These are phyloP conservation scores for Climacium dendroides DNA, from an alignment of 225 moss, liverwort and hornwort species.

Conservation along the genomic window DNA sequence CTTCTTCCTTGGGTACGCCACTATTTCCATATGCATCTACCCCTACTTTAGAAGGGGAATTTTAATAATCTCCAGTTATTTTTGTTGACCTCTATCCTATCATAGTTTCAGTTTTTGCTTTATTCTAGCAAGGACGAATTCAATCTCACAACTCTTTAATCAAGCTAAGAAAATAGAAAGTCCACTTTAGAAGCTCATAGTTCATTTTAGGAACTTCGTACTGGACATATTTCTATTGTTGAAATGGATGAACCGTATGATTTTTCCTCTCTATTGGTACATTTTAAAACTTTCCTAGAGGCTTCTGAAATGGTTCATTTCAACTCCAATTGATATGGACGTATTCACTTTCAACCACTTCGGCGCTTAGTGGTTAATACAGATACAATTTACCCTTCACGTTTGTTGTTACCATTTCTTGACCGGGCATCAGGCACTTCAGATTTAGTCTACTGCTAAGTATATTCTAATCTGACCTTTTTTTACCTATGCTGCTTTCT, in stretches of 20 bases:
- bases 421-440: background rate
- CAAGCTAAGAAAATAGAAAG: background rate
- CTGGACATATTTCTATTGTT: background rate
- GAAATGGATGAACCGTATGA: background rate
- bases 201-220: background rate
- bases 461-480: background rate
- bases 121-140: background rate
- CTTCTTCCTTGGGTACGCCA: slow-evolving; percentile 76
- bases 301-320: background rate
- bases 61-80: background rate
- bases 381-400: background rate
- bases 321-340: background rate
- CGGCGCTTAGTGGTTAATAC: background rate
- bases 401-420: background rate
- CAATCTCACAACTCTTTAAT: background rate
- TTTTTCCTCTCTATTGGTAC: background rate
- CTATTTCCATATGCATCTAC: background rate
- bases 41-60: background rate
- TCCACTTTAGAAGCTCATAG: background rate
- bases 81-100: background rate
- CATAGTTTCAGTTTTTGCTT: background rate
- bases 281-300: background rate
- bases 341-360: background rate
- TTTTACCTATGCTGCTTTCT: background rate
- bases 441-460: background rate